Evolutionary conservation across 2,329 filamentous ascomycete genomes (phyloP), one percentile per base, ranked within the genome.

Genomic region (Talaromyces sp.): DNA sequence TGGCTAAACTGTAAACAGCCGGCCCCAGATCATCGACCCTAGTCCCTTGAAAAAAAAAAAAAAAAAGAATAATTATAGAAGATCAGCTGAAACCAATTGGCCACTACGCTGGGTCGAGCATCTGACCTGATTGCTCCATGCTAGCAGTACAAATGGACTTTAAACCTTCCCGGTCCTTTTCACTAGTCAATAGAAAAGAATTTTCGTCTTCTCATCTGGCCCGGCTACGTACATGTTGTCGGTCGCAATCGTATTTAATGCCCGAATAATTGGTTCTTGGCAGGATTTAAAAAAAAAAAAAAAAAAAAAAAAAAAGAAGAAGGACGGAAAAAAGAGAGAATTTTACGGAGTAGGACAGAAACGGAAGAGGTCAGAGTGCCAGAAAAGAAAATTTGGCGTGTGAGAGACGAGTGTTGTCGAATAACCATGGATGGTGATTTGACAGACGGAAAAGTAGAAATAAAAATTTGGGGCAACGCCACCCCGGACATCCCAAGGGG

Each of bases 401-500:
- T n/a, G 24, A 37, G 43, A 61, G 22, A 22, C 22, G 22, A 22
- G 22, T 22, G 43, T 60, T 37, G 41, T 16, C 47, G 24, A 48
- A 37, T 14, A 43, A 63, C 37, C 52, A 45, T 48, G 43, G 58
- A 24, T 13, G 52, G 52, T 56, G 52, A 56, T 31, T 27, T 31
- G 24, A 24, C 24, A 50, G 47, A 27, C 24, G 48, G 14, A 27
- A 52, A n/a, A 31, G 33, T 31, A 33, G 45, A 59, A 27, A 45
- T 16, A 27, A 47, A 57, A 47, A 37, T 19, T 43, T 24, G 48
- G 60, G 48, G 48, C 48, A 41, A 31, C 61, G 61, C 61, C 61
- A 63, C 60, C 60, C 48, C 60, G 48, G 60, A 56, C 52, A 63
- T 62, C 39, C 60, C 39, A 31, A 27, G 27, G 47, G 50, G 52